A percentile compares a stretch with the other conserved stretches of the same genome.
These are phyloP conservation scores for Hordeum marinum DNA, from an alignment of 176 grass and related monocot species.

Conservation along the genomic window DNA sequence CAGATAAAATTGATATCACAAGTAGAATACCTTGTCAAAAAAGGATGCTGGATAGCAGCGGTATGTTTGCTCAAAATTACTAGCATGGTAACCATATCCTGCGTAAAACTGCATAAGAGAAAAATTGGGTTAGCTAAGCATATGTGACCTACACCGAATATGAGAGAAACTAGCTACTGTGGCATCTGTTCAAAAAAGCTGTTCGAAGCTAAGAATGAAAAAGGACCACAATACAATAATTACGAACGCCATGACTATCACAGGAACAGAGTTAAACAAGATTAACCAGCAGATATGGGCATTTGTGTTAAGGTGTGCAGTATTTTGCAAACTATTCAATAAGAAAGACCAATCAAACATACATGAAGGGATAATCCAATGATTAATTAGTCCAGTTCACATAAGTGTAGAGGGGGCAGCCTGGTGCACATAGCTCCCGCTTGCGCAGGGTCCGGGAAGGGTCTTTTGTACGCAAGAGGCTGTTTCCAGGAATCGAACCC, in stretches of 20 bases:
- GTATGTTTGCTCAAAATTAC: conserved; percentile 70
- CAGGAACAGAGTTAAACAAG: not conserved
- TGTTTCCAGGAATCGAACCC: too few species aligned
- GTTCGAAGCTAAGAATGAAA: not conserved
- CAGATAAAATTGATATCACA: conserved; percentile 2
- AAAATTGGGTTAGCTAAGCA: not conserved
- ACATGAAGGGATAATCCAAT: not conserved
- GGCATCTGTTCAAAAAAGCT: not conserved
- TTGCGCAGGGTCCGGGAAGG: too few species aligned
- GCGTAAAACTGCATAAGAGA: conserved; percentile 49
- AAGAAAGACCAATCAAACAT: not conserved
- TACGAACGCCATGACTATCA: not conserved
- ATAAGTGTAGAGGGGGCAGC: too few species aligned
- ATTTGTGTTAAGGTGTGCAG: not conserved
- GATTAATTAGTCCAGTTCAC: not conserved
- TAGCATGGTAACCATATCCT: conserved; percentile 47
- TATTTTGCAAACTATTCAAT: not conserved
- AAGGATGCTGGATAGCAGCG: conserved; percentile 79
- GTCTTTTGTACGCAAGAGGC: too few species aligned
- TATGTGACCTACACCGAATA: not conserved
- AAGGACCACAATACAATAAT: not conserved
- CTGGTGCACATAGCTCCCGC: too few species aligned
- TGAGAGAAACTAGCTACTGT: not conserved
- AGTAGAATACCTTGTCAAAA: conserved; percentile 70
- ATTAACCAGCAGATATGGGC: not conserved